A percentile compares a stretch with the other conserved stretches of the same genome.
Conservation (phyloP, 176 grass and related monocot genomes). For the Chrysopogon serrulatus region DNA sequence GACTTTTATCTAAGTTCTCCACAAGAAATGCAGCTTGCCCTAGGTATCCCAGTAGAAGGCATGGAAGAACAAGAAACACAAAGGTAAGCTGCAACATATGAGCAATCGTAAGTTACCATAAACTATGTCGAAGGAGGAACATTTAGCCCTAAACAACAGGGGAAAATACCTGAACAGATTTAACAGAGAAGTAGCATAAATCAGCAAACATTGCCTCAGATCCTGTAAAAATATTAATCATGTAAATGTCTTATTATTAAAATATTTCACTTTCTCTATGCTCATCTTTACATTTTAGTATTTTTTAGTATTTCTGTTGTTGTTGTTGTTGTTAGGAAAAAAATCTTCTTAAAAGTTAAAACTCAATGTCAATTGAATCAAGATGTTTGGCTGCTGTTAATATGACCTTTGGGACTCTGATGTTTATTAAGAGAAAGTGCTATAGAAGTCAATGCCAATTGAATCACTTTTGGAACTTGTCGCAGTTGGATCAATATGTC, state of each 20-base stretch:
- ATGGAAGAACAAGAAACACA: constrained; percentile 91
- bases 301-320: no score
- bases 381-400: not conserved
- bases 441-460: not conserved
- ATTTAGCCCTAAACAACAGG: not conserved
- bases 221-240: constrained; percentile 49
- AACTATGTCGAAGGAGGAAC: constrained; percentile 5
- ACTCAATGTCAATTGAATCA: not conserved
- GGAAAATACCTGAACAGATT: constrained; percentile 78
- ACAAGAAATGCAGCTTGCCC: constrained; percentile 97
- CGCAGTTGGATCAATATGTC: not conserved
- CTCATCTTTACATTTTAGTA: not conserved
- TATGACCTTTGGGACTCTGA: not conserved
- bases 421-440: not conserved
- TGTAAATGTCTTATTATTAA: constrained; percentile 9
- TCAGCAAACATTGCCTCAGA: constrained; percentile 99
- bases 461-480: not conserved
- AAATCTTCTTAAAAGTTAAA: not conserved
- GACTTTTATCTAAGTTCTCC: constrained; percentile 76
- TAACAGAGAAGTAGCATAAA: constrained; percentile 98
- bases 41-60: constrained; percentile 93
- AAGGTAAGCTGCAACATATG: constrained; percentile 82
- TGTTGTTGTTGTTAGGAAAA: no score
- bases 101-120: constrained; percentile 31
- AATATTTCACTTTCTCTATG: not conserved